Evolutionary conservation across 2,329 filamentous ascomycete genomes (phyloP).

Genomic region (Fusarium annulatum): DNA sequence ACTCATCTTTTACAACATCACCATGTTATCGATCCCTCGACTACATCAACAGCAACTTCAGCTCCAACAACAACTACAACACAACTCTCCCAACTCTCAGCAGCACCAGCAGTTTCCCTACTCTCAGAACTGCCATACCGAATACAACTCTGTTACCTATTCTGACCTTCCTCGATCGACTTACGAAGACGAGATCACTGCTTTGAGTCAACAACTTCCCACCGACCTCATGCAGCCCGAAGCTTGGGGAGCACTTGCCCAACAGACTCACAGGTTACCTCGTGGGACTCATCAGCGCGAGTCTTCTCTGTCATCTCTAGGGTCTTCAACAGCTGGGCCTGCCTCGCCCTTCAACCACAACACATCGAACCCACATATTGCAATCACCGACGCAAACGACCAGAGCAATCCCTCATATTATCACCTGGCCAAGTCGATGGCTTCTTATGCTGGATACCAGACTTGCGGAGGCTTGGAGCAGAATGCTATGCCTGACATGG

Average conservation of each 20-base stretch:
- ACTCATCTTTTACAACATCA: constrained; percentile 35
- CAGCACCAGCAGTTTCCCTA: constrained; percentile 35
- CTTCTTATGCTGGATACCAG: constrained; percentile 57
- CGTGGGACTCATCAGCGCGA: constrained; percentile 66
- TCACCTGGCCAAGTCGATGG: constrained; percentile 59
- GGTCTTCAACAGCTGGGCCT: constrained; percentile 67
- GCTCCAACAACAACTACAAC: constrained; percentile 44
- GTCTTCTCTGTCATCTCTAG: constrained; percentile 69
- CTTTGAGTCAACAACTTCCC: constrained; percentile 40
- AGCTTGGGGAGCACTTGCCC: constrained; percentile 52
- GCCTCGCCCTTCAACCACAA: constrained; percentile 67
- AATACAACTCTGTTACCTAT: constrained; percentile 32
- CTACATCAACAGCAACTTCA: constrained; percentile 43
- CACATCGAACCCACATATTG: constrained; percentile 68
- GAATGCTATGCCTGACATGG: constrained; percentile 52
- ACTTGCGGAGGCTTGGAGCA: constrained; percentile 48
- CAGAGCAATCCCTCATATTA: constrained; percentile 56
- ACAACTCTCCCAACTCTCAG: constrained; percentile 40
- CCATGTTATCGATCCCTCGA: constrained; percentile 48
- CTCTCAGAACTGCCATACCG: constrained; percentile 33
- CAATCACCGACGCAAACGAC: constrained; percentile 62
- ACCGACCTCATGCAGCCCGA: constrained; percentile 56
- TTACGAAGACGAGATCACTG: constrained; percentile 43
- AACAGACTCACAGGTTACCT: constrained; percentile 53
- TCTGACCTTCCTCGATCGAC: constrained; percentile 33